Evolutionary conservation across 345 rosid species (phyloP), one percentile per base, ranked within the genome.

Genomic region (Gossypium raimondii): DNA sequence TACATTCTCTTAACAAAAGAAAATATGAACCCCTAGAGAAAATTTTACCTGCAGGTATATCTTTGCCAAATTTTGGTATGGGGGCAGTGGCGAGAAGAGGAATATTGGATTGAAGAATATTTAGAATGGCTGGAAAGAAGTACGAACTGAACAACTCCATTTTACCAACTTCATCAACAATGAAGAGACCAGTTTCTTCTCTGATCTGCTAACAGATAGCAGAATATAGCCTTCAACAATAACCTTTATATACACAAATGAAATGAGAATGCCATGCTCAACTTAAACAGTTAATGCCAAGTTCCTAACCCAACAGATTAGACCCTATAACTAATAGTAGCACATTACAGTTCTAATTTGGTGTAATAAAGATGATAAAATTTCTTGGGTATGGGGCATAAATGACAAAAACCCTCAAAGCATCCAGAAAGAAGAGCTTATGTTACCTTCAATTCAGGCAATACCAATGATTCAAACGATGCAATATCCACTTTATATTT

Each of bases 121-220:
- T 87, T 9, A 87, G 82, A 45, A 88, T 86, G 75, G 93, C 87
- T 38, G 92, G 93, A 78, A 89, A 84, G 84, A 92, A 89, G 18
- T 85, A 76, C 41, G 88, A 84, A 74, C 97, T 86, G 68, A 43
- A 88, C 78, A 91, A 53, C 83, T 91, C 94, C 97, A 91, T 91
- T 84, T 85, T 88, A 70, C 92, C 93, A 78, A 89, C 84, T 83
- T 91, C 93, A 73, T 91, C 93, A 13, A 89, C 81, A 76, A 89
- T 85, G 83, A 85, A 86, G 78, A 89, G 89, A 82, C 81, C 76
- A 0, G 90, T 83, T 66, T 82, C 89, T 75, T 81, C 87, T 78
- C 76, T 86, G 59, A 89, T 78, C 97, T 91, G 70, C 75, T 38
- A 75, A 58, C 29, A 75, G 24, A 72, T 53, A 11, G 53, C 48